These are phyloP conservation scores for Aspergillaceae sp. DNA, from an alignment of 2,329 filamentous ascomycete genomes.

Conservation along the genomic window DNA sequence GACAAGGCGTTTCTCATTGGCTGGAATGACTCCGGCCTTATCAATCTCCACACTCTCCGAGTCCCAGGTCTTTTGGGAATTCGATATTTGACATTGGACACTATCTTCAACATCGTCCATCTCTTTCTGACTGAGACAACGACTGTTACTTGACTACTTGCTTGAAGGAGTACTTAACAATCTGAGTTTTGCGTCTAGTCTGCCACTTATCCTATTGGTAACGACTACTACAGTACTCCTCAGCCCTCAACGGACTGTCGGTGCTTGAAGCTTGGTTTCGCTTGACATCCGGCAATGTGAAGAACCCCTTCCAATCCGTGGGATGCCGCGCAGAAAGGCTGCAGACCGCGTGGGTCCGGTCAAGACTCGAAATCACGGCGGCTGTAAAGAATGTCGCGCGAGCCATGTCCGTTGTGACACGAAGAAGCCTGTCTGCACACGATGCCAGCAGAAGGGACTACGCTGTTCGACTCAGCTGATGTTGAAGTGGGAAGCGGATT, in stretches of 20 bases:
- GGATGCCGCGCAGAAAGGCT: slow-evolving; percentile 31
- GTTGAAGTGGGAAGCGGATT: slow-evolving; percentile 35
- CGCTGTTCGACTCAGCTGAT: slow-evolving; percentile 29
- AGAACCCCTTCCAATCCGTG: slow-evolving; percentile 5
- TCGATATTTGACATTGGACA: too few species aligned
- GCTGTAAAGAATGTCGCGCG: slow-evolving; percentile 34
- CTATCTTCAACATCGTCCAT: too few species aligned
- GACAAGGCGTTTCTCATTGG: not conserved
- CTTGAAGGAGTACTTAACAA: not conserved
- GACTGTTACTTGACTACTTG: not conserved
- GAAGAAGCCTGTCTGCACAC: slow-evolving; percentile 29
- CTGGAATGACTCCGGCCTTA: not conserved
- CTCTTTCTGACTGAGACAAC: not conserved
- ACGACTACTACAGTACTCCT: not conserved
- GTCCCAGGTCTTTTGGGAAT: not conserved
- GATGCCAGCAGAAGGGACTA: slow-evolving; percentile 28
- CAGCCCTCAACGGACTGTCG: slow-evolving; percentile 1
- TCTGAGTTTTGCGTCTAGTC: too few species aligned
- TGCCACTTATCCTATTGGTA: too few species aligned
- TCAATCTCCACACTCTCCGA: not conserved
- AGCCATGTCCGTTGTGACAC: slow-evolving; percentile 36
- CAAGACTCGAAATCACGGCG: slow-evolving; percentile 32
- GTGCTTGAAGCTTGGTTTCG: slow-evolving; percentile 1
- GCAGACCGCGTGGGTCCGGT: slow-evolving; percentile 27
- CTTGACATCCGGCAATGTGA: slow-evolving; percentile 19